Evolutionary conservation across 768 basidiomycete species (phyloP), one percentile per base, ranked within the genome.

Genomic region (Mycena epipterygia): DNA sequence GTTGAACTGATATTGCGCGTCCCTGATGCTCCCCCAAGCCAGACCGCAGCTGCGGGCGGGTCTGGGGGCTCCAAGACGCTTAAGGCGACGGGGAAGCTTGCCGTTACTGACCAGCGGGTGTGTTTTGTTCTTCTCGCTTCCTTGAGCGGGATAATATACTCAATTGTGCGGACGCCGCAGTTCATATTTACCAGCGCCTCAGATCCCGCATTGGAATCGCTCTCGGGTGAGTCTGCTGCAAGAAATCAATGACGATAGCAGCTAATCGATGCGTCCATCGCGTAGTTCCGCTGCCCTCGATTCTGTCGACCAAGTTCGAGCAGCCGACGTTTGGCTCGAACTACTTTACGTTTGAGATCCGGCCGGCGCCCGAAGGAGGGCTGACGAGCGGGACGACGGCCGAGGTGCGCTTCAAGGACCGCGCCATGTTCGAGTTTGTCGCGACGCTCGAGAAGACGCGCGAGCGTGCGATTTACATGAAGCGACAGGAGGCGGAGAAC

Each of bases 381-480:
- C 81, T 95, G 41, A 87, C 87, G 0, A 80, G 86, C 2, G 92
- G 91, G 2, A 91, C 92, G 17, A 86, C 79, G 59, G 88, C 86
- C 4, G 92, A 94, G 79, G 81, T 95, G 44, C 87, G 93, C 64
- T 87, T 93, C 77, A 88, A 86, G 77, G 86, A 93, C 76, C 84
- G 86, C 49, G 87, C 89, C 16, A 89, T 94, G 84, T 93, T 94
- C 75, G 85, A 89, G 76, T 95, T 95, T 74, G 89, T 91, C 41
- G 88, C 87, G 55, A 78, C 89, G 29, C 80, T 95, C 60, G 93
- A 93, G 81, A 95, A 95, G 84, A 89, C 92, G 37, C 87, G 93
- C 58, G 93, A 95, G 81, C 83, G 88, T 53, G 89, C 89, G 19
- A 88, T 93, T 58, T 93, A 91, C 74, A 93, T 94, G 93, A 90